Percentiles rank a stretch among this genome's conserved stretches.
These are phyloP conservation scores for Phytophthora citrophthora DNA, from an alignment of 352 stramenopile species.

Conservation along the genomic window DNA sequence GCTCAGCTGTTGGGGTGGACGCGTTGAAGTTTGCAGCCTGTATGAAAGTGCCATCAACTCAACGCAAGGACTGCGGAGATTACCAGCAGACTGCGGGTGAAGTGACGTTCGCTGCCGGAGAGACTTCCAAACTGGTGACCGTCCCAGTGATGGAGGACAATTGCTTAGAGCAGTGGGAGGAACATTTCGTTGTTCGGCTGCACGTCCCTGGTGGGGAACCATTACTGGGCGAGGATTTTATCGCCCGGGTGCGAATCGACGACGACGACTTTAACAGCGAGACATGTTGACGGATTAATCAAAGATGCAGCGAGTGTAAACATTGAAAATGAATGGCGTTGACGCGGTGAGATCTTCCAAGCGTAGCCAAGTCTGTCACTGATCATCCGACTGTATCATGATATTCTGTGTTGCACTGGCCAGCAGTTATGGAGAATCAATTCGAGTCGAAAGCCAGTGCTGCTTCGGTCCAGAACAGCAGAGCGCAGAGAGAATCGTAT, in stretches of 20 bases:
- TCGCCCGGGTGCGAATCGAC: constrained; percentile 91
- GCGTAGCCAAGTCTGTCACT: constrained; percentile 8
- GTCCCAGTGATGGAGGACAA: constrained; percentile 95
- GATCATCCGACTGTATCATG: not conserved
- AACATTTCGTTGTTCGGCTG: constrained; percentile 93
- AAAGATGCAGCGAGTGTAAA: constrained; percentile 1
- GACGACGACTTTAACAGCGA: constrained; percentile 90
- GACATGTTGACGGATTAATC: constrained; percentile 39
- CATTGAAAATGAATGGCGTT: constrained; percentile 2
- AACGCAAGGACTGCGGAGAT: constrained; percentile 68
- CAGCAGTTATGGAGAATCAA: too few species aligned
- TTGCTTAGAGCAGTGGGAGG: constrained; percentile 87
- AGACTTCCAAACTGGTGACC: constrained; percentile 87
- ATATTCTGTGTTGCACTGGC: not conserved
- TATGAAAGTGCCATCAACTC: constrained; percentile 57
- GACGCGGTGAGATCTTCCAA: not conserved
- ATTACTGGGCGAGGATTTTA: constrained; percentile 91
- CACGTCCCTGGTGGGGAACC: constrained; percentile 91
- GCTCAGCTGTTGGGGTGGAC: constrained; percentile 66
- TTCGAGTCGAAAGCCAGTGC: constrained; percentile 10
- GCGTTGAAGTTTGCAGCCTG: constrained; percentile 64
- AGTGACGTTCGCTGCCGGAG: constrained; percentile 89
- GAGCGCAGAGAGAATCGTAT: constrained; percentile 19
- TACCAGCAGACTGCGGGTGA: constrained; percentile 85
- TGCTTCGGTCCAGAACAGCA: constrained; percentile 22